A percentile compares a stretch with the other conserved stretches of the same genome.
Evolutionary conservation across 2,329 filamentous ascomycete species (phyloP).

Genomic region (Xylariaceae sp.): DNA sequence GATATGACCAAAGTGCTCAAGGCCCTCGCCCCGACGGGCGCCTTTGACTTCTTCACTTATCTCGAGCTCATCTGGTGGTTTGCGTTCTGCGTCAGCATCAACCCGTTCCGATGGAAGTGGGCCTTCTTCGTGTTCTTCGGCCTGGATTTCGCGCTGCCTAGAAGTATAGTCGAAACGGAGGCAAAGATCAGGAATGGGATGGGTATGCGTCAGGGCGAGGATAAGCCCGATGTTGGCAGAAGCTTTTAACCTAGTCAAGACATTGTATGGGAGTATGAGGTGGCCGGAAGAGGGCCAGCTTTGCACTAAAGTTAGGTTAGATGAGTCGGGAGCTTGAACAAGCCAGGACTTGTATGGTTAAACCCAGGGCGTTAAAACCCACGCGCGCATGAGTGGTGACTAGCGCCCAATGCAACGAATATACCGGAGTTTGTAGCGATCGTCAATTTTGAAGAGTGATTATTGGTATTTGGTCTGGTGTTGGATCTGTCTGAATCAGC

Average conservation of each 20-base stretch:
- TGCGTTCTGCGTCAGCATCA: constrained; percentile 68
- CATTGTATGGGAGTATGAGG: no score
- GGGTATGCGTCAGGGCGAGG: constrained; percentile 33
- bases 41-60: constrained; percentile 89
- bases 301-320: no score
- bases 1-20: constrained; percentile 75
- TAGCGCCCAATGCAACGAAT: no score
- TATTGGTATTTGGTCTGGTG: background rate
- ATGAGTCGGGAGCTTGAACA: no score
- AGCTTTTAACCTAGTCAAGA: constrained; percentile 31
- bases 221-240: constrained; percentile 27
- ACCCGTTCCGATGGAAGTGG: constrained; percentile 91
- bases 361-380: no score
- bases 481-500: constrained; percentile 13
- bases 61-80: constrained; percentile 84
- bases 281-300: no score
- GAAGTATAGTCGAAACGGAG: constrained; percentile 61
- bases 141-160: constrained; percentile 60
- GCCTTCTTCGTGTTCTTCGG: constrained; percentile 77
- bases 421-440: no score
- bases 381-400: no score
- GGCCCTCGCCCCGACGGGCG: constrained; percentile 60
- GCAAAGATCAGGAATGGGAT: constrained; percentile 52
- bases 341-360: no score
- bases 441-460: background rate